Base-by-base conservation (phyloP, 345 rosid genomes). In the Chamaenerion angustifolium region DNA sequence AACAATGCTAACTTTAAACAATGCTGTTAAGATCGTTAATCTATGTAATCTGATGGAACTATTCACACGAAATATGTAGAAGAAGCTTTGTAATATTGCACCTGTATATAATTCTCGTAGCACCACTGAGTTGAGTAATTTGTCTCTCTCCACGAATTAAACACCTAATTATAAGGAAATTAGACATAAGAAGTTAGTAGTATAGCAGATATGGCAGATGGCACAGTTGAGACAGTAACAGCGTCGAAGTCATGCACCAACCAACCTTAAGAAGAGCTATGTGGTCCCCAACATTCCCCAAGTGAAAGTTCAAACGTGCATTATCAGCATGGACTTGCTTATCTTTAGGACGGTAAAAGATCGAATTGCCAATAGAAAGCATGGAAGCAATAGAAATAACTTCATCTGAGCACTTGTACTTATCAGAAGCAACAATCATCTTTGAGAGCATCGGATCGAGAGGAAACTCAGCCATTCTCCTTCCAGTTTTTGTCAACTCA, bases 111-210 rank as follows among this genome's bases (percentile, higher is more conserved):
- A 67, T 80, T 87, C 65, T 92, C 98, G 12, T 84, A 87, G 68
- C 98, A 92, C 98, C 98, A 92, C 52, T 87, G 96, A 1, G 98
- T 92, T 12, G 96, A 82, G 68, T 62, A 87, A 67, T 92, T 92
- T 56, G 95, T 84, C 68, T 92, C 98, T 73, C 75, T 84, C 98
- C 98, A 92, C 19, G 96, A 84, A 62, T 63, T 77, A 65, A 78
- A 92, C 48, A 92, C 96, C 96, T 92, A n/a, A 48, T 40, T 67
- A 46, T 49, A 62, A n/a, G 10, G 27, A 51, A 18, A 43, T 11
- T 23, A 35, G 16, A 8, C 50, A 61, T 45, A 40, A 49, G 9
- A 31, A 31, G 37, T 31, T 31, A 31, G 37, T 31, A 7, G 37
- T 0, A 16, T 43, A 19, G 8, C 70, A 66, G n/a, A 41, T 60